Evolutionary conservation across 768 basidiomycete species (phyloP).

Genomic region (Sutorius australiensis): DNA sequence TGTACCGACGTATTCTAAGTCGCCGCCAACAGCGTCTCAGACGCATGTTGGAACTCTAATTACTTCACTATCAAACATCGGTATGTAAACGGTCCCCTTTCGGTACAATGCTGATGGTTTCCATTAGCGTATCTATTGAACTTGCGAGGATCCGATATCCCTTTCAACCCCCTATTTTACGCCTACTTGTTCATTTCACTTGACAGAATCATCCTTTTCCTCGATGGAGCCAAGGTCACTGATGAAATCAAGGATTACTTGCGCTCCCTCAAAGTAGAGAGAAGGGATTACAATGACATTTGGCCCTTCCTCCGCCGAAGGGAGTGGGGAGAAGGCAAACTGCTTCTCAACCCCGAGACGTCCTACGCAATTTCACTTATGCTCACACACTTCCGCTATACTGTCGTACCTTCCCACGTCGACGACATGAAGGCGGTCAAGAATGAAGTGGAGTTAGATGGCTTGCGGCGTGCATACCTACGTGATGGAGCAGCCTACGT

Average conservation of each 20-base stretch:
- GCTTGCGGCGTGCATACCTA: slow-evolving; percentile 78
- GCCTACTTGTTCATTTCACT: slow-evolving; percentile 76
- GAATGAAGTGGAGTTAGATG: slow-evolving; percentile 81
- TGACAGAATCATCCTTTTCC: slow-evolving; percentile 65
- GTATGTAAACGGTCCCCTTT: slow-evolving; percentile 35
- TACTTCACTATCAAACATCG: slow-evolving; percentile 66
- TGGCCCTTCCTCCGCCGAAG: slow-evolving; percentile 74
- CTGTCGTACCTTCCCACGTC: slow-evolving; percentile 63
- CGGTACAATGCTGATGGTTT: slow-evolving; percentile 1
- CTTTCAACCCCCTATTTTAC: slow-evolving; percentile 89
- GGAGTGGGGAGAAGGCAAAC: slow-evolving; percentile 79
- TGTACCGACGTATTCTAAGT: slow-evolving; percentile 59
- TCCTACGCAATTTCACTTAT: slow-evolving; percentile 83
- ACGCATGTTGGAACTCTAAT: slow-evolving; percentile 66
- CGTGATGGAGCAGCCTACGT: slow-evolving; percentile 87
- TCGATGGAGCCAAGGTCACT: slow-evolving; percentile 64
- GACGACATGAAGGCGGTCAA: slow-evolving; percentile 84
- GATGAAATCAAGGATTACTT: slow-evolving; percentile 58
- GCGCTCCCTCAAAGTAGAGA: slow-evolving; percentile 50
- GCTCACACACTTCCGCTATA: slow-evolving; percentile 79
- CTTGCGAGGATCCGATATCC: slow-evolving; percentile 84
- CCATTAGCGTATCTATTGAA: slow-evolving; percentile 79
- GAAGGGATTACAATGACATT: slow-evolving; percentile 68
- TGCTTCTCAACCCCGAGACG: slow-evolving; percentile 69
- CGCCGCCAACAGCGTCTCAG: slow-evolving; percentile 55